Evolutionary conservation across 2,329 filamentous ascomycete species (phyloP).

Genomic region (Neospermospora avenae): DNA sequence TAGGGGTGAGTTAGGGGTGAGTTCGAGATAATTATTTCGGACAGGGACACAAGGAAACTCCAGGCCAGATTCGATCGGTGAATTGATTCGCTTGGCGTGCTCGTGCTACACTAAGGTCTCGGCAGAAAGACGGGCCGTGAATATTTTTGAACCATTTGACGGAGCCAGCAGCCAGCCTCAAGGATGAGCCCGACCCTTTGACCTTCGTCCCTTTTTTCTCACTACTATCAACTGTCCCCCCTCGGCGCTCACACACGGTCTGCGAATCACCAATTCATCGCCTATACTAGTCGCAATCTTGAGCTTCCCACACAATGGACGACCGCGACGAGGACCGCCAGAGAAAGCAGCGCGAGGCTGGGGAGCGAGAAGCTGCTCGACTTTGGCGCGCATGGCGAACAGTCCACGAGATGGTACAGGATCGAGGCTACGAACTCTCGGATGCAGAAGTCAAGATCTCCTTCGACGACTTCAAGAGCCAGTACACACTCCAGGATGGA

Average conservation of each 20-base stretch:
- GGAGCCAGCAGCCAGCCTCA: background rate
- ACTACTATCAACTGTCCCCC: background rate
- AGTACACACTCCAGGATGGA: constrained; percentile 71
- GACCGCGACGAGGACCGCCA: constrained; percentile 32
- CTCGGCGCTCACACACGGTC: background rate
- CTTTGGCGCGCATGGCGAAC: constrained; percentile 95
- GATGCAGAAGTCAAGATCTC: constrained; percentile 86
- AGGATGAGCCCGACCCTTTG: background rate
- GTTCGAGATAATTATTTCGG: constrained; percentile 7
- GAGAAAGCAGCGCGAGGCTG: constrained; percentile 34
- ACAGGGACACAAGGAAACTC: background rate
- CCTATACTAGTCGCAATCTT: too few species aligned
- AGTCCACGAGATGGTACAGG: constrained; percentile 89
- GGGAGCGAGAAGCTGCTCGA: constrained; percentile 50
- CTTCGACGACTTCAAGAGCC: constrained; percentile 72
- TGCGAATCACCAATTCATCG: background rate
- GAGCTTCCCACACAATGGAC: too few species aligned
- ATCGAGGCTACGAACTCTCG: constrained; percentile 87
- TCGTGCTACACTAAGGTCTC: too few species aligned
- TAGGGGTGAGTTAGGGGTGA: background rate
- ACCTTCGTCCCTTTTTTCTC: background rate
- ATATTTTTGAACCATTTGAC: background rate
- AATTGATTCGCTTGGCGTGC: background rate
- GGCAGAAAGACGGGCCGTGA: background rate
- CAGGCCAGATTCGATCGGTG: background rate